Percentiles rank a stretch among this genome's conserved stretches.
Evolutionary conservation across 176 grass and related monocot species (phyloP).

Genomic region (Phoenix roebelenii): DNA sequence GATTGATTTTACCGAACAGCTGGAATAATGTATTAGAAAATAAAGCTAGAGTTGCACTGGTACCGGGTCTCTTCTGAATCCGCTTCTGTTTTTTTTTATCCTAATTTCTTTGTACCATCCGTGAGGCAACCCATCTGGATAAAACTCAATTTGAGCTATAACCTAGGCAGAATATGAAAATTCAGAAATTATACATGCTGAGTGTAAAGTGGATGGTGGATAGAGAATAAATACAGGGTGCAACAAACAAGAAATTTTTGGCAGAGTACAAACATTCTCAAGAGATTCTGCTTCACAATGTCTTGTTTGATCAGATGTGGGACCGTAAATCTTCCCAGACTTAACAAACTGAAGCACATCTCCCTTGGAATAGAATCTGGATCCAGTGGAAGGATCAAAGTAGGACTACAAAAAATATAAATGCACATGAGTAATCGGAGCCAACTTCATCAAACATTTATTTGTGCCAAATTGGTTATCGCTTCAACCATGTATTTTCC

Average conservation of each 20-base stretch:
- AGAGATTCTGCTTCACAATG: conserved; percentile 25
- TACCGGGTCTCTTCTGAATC: conserved; percentile 50
- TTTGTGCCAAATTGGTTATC: no score
- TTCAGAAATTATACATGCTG: not conserved
- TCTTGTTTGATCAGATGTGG: conserved; percentile 14
- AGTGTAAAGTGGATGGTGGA: not conserved
- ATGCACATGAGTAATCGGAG: not conserved
- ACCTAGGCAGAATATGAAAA: conserved; percentile 22
- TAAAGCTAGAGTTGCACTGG: not conserved
- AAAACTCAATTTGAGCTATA: conserved; percentile 40
- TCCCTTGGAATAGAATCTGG: conserved; percentile 37
- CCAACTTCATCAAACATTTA: no score
- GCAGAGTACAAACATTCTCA: conserved; percentile 28
- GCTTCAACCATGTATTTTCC: no score
- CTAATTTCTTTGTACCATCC: conserved; percentile 47
- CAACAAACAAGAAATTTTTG: not conserved
- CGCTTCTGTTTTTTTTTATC: conserved; percentile 43
- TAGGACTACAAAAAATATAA: conserved; percentile 32
- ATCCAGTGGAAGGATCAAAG: conserved; percentile 27
- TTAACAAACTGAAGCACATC: conserved; percentile 33
- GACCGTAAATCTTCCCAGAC: conserved; percentile 22
- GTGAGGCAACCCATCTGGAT: conserved; percentile 39
- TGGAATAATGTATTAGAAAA: not conserved
- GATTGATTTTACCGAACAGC: not conserved
- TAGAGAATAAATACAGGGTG: no score